These are phyloP conservation scores for Porogramme epimiltina DNA, from an alignment of 1,284 basidiomycete species.

Conservation along the genomic window DNA sequence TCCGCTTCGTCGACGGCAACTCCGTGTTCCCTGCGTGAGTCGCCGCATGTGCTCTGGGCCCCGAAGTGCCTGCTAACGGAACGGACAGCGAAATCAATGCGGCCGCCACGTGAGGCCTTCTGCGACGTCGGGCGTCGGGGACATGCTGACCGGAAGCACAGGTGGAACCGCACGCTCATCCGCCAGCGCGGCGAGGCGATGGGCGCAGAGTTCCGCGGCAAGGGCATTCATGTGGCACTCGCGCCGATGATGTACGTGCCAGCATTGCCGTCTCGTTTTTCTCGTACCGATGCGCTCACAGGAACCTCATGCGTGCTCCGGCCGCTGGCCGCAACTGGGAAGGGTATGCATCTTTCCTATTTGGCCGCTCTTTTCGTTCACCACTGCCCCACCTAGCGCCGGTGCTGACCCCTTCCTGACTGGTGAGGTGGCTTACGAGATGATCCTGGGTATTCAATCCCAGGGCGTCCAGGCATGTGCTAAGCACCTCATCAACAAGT, in stretches of 20 bases:
- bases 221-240: conserved; percentile 66
- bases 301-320: conserved; percentile 62
- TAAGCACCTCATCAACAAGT: conserved; percentile 67
- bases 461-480: conserved; percentile 62
- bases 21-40: conserved; percentile 71
- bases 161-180: conserved; percentile 70
- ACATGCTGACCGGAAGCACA: conserved; percentile 11
- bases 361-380: neutral
- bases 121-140: neutral
- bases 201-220: conserved; percentile 69
- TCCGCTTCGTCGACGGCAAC: conserved; percentile 64
- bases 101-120: conserved; percentile 56
- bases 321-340: conserved; percentile 82
- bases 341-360: conserved; percentile 37
- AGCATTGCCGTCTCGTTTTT: neutral
- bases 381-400: conserved; percentile 34
- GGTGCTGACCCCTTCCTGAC: conserved; percentile 67
- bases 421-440: conserved; percentile 62
- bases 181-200: conserved; percentile 62
- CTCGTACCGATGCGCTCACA: conserved; percentile 19
- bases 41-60: neutral
- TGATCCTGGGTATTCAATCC: conserved; percentile 63
- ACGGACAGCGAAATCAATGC: conserved; percentile 64
- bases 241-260: conserved; percentile 51
- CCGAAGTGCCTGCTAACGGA: neutral